phyloP scores from a whole-genome alignment of 164 flowering plant species.

The Magnolia officinalis region DNA sequence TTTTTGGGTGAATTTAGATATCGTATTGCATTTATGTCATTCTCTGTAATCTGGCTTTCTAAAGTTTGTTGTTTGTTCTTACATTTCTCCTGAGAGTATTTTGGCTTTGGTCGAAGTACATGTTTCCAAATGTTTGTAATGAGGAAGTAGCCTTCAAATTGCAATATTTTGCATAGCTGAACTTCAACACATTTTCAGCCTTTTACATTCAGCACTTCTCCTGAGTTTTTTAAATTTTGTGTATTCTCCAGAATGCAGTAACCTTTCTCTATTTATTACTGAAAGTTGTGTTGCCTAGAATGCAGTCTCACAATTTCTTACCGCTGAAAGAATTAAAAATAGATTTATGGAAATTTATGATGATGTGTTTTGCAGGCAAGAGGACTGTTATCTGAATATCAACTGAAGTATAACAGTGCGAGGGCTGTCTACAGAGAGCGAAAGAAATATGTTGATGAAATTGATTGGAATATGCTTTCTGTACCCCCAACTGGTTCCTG shows the following conservation, averaged over 20 bases:
- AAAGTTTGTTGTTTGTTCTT: no score
- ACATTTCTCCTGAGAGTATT: no score
- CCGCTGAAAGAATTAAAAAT: no score
- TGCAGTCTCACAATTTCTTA: no score
- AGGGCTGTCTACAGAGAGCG: constrained; percentile 89
- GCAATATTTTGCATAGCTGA: background rate
- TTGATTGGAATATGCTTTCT: constrained; percentile 97
- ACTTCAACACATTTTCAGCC: background rate
- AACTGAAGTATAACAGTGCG: constrained; percentile 95
- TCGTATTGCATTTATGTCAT: no score
- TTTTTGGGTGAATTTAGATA: no score
- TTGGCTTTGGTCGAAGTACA: no score
- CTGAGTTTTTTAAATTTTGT: background rate
- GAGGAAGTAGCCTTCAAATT: no score
- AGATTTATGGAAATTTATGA: constrained; percentile 6
- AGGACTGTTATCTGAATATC: constrained; percentile 87
- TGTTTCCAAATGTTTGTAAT: no score
- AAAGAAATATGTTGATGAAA: constrained; percentile 87
- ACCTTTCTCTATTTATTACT: background rate
- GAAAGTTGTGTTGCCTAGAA: background rate
- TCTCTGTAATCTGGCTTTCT: no score
- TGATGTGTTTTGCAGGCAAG: constrained; percentile 67
- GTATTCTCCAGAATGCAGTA: background rate
- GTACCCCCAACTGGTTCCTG: constrained; percentile 87
- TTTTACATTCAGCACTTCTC: background rate